A percentile compares a stretch with the other conserved stretches of the same genome.
Evolutionary conservation across 306 rosid species (phyloP).

Genomic region (Dicorynia guianensis): DNA sequence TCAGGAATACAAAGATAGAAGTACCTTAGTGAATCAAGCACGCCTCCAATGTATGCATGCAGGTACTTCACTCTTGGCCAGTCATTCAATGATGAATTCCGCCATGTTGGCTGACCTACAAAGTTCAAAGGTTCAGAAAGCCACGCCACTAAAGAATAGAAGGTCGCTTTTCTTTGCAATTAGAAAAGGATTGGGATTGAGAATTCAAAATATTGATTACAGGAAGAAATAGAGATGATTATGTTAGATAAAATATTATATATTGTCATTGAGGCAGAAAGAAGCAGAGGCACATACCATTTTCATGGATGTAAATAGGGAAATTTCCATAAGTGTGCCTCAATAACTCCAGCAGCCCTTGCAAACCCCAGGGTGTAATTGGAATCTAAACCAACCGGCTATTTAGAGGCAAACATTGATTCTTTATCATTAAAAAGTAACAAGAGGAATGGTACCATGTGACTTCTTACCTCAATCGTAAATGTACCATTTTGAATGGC

Average conservation of each 20-base stretch:
- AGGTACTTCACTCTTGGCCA: conserved; percentile 54
- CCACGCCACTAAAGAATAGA: too few species aligned
- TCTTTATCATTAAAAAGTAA: not conserved
- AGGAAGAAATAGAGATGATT: not conserved
- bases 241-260: too few species aligned
- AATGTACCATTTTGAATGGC: conserved; percentile 5
- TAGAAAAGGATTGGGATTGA: too few species aligned
- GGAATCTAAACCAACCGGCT: conserved; percentile 38
- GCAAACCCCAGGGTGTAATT: conserved; percentile 29
- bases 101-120: conserved; percentile 51
- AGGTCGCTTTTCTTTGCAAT: not conserved
- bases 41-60: conserved; percentile 43
- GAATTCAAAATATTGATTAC: too few species aligned
- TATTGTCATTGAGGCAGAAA: too few species aligned
- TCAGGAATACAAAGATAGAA: not conserved
- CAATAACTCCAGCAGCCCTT: conserved; percentile 29
- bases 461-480: conserved; percentile 15
- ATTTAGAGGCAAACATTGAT: not conserved
- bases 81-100: conserved; percentile 59
- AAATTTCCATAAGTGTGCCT: conserved; percentile 38
- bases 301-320: conserved; percentile 43
- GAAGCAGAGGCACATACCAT: not conserved
- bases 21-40: conserved; percentile 52
- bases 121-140: not conserved
- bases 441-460: not conserved